phyloP scores from a whole-genome alignment of 2,329 filamentous ascomycete species.

The Coniochaeta sp. region DNA sequence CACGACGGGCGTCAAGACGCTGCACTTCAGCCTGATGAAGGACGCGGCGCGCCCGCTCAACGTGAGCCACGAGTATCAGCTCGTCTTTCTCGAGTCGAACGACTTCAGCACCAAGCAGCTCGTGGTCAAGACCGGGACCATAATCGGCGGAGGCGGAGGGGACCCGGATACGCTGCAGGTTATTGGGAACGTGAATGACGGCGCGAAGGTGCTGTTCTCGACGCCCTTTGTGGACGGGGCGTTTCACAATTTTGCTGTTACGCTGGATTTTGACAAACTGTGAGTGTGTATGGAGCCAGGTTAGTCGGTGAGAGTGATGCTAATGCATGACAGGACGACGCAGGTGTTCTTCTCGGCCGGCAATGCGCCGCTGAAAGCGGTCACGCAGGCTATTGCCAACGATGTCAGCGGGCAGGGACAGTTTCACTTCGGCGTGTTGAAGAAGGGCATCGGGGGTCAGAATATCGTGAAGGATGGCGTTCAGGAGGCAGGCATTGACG shows the following conservation, averaged over 20 bases:
- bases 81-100: conserved; percentile 40
- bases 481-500: conserved; percentile 40
- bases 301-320: neutral
- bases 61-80: conserved; percentile 54
- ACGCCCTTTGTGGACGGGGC: conserved; percentile 40
- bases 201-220: conserved; percentile 40
- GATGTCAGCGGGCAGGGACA: conserved; percentile 51
- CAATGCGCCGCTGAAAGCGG: conserved; percentile 33
- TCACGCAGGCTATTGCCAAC: conserved; percentile 38
- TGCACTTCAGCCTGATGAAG: conserved; percentile 53
- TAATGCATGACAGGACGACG: conserved; percentile 34
- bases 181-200: conserved; percentile 35
- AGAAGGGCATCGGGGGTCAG: conserved; percentile 43
- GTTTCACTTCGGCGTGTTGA: conserved; percentile 55
- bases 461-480: conserved; percentile 41
- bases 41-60: conserved; percentile 46
- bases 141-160: conserved; percentile 28
- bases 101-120: conserved; percentile 44
- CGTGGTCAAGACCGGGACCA: conserved; percentile 47
- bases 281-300: conserved; percentile 21
- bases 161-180: conserved; percentile 36
- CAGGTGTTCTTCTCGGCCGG: conserved; percentile 51
- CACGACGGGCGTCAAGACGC: conserved; percentile 48
- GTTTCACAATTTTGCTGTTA: conserved; percentile 58
- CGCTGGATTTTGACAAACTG: conserved; percentile 49